These are phyloP conservation scores for Ceratobasidium sp. DNA, from an alignment of 1,284 basidiomycete genomes.

Conservation along the genomic window DNA sequence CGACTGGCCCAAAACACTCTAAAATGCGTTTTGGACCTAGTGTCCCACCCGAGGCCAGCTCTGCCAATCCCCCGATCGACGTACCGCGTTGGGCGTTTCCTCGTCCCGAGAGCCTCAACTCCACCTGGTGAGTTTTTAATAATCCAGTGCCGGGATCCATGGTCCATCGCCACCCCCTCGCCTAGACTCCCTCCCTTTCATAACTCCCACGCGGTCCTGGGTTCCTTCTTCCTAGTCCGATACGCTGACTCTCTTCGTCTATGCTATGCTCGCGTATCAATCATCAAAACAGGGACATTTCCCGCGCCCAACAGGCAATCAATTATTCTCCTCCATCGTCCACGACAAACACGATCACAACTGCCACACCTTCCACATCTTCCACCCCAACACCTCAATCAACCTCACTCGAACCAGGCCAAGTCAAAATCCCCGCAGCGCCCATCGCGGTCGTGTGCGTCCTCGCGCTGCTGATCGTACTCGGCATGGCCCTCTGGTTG, in stretches of 20 bases:
- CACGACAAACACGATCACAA: not conserved
- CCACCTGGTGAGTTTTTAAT: constrained; percentile 5
- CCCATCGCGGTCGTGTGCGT: not conserved
- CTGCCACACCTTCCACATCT: not conserved
- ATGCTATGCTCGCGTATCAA: not conserved
- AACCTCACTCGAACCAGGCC: not conserved
- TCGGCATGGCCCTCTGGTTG: constrained; percentile 19
- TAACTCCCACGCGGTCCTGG: not conserved
- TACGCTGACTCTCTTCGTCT: not conserved
- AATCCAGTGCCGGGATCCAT: too few relatives aligned
- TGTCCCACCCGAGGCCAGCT: not conserved
- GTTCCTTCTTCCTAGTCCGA: constrained; percentile 3
- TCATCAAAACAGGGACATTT: constrained; percentile 12
- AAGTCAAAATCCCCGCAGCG: not conserved
- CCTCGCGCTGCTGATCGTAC: not conserved
- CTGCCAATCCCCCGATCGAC: not conserved
- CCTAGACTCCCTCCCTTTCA: too few relatives aligned
- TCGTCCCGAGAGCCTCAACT: not conserved
- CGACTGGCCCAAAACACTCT: constrained; percentile 4
- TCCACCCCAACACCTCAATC: not conserved
- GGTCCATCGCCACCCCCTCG: not conserved
- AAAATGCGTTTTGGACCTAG: not conserved
- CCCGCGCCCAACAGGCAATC: not conserved
- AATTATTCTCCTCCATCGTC: not conserved
- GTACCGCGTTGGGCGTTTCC: constrained; percentile 4